Conservation (phyloP, 371 early-diverging fungal species). For the Circinella minor region DNA sequence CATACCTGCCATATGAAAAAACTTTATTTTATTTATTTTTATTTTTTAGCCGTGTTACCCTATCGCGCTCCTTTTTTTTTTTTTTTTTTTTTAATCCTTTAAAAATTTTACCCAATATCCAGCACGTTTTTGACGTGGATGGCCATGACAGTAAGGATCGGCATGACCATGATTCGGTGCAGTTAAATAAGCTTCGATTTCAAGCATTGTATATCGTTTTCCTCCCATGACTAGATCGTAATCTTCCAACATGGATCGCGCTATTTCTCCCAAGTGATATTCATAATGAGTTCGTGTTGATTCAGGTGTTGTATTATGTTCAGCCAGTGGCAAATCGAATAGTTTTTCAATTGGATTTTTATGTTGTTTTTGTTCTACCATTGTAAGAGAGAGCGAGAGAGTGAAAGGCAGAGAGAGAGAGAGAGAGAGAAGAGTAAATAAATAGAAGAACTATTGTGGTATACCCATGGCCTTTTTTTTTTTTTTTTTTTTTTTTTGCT, state of each 20-base stretch:
- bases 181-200: constrained; percentile 31
- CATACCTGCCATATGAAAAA: constrained; percentile 43
- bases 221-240: constrained; percentile 21
- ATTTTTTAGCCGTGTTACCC: neutral
- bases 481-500: too few relatives aligned
- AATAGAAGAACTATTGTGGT: too few relatives aligned
- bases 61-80: neutral
- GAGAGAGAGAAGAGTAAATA: too few relatives aligned
- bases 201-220: constrained; percentile 24
- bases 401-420: too few relatives aligned
- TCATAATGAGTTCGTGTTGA: neutral
- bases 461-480: too few relatives aligned
- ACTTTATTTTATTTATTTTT: constrained; percentile 9
- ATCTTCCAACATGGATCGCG: constrained; percentile 10
- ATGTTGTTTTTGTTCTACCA: neutral
- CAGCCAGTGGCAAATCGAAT: neutral
- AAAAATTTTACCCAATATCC: constrained; percentile 22
- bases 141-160: constrained; percentile 32
- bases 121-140: constrained; percentile 24
- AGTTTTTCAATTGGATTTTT: neutral
- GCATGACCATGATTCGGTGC: constrained; percentile 21
- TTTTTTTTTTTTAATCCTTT: neutral
- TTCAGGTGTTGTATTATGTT: neutral
- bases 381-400: neutral
- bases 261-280: constrained; percentile 5